Evolutionary conservation across 768 basidiomycete species (phyloP), one percentile per base, ranked within the genome.

Genomic region (Amanita exitialis): DNA sequence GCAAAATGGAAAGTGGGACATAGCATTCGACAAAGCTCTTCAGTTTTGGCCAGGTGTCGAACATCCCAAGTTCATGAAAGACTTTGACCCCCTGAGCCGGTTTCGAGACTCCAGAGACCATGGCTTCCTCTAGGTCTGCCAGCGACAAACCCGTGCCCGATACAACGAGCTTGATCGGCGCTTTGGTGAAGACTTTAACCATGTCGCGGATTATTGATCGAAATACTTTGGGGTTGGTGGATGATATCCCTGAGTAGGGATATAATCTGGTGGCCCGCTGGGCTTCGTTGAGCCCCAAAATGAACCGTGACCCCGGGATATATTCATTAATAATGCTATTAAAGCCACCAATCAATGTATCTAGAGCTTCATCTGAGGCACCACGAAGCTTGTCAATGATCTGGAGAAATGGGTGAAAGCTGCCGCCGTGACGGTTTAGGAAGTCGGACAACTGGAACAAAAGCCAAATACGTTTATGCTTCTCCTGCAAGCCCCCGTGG

Each of bases 121-220:
- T 6, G 25, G 32, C 16, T 25, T 53, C 49, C 35, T 52, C 53
- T 49, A 56, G 39, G 6, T 56, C 57, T 43, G 43, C 57, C 38
- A 56, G 48, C 28, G 52, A 47, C 37, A 56, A 18, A 53, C 49
- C 52, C 1, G 56, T 56, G 28, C 56, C 25, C 12, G 43, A 44
- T 30, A 44, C 43, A 27, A 43, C 42, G 42, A 43, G 42, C 42
- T 43, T 43, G 56, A 54, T 36, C 25, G 41, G 28, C 37, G 43
- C 42, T 18, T 23, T 39, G 34, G 51, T 48, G 51, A 57, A 52
- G 47, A 46, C 56, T 45, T 53, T 52, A 23, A 46, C 45, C 35
- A 57, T 56, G 47, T 56, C 54, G 27, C 56, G 47, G 37, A 58
- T 18, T 32, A 56, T 48, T 47, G 57, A 58, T 53, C 49, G 57